Evolutionary conservation across 78 protist species (phyloP).

Genomic region (Dictyostelium discoideum): DNA sequence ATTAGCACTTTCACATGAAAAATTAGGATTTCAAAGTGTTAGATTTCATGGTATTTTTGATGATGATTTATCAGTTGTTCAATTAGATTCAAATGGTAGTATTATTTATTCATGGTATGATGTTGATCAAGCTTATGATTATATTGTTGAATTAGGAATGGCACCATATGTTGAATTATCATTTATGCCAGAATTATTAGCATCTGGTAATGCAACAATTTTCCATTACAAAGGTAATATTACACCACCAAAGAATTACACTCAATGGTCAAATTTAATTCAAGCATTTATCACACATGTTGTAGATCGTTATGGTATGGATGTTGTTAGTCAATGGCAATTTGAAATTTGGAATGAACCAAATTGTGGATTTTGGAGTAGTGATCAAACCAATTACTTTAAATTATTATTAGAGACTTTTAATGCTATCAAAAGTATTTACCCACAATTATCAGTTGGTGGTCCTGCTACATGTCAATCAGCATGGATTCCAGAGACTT

Average conservation of each 20-base stretch:
- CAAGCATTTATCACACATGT: slow-evolving; percentile 22
- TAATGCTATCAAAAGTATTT: slow-evolving; percentile 29
- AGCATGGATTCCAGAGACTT: slow-evolving; percentile 54
- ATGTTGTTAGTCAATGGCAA: slow-evolving; percentile 53
- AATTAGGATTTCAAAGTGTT: slow-evolving; percentile 70
- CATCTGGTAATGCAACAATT: slow-evolving; percentile 68
- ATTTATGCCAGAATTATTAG: slow-evolving; percentile 78
- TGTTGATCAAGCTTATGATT: slow-evolving; percentile 79
- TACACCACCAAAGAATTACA: slow-evolving; percentile 74
- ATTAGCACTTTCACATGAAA: background rate
- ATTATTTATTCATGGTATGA: slow-evolving; percentile 57
- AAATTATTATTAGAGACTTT: slow-evolving; percentile 22
- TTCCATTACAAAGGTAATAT: slow-evolving; percentile 77
- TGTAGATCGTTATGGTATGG: slow-evolving; percentile 68
- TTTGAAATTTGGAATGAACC: slow-evolving; percentile 85
- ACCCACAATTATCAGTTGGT: slow-evolving; percentile 34
- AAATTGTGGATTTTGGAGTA: slow-evolving; percentile 53
- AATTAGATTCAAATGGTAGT: slow-evolving; percentile 14
- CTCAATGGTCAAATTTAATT: slow-evolving; percentile 57
- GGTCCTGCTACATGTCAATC: slow-evolving; percentile 83
- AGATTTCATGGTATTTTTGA: slow-evolving; percentile 87
- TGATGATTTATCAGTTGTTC: slow-evolving; percentile 75
- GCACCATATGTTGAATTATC: slow-evolving; percentile 80
- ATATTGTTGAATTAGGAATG: slow-evolving; percentile 52
- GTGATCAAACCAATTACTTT: slow-evolving; percentile 10